These are phyloP conservation scores for Amanita molliuscula DNA, from an alignment of 768 basidiomycete genomes.

Conservation along the genomic window DNA sequence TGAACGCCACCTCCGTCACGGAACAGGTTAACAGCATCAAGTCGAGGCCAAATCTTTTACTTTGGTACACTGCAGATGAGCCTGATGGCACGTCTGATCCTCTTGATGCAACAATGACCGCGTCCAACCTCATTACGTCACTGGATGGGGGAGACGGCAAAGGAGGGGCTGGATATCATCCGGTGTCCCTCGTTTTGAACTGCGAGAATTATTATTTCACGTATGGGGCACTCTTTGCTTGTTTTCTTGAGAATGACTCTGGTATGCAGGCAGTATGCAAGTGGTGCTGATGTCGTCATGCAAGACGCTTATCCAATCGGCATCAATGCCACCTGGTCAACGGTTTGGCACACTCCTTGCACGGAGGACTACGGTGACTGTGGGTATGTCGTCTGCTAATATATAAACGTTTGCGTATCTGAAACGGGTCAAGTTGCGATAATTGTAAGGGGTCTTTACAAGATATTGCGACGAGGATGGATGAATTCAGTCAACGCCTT, in stretches of 20 bases:
- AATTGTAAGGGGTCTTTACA: conserved; percentile 62
- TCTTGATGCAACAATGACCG: conserved; percentile 41
- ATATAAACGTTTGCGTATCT: neutral
- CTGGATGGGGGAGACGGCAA: conserved; percentile 41
- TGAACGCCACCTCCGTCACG: conserved; percentile 49
- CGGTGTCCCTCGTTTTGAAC: conserved; percentile 54
- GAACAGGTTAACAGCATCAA: conserved; percentile 64
- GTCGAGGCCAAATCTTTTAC: conserved; percentile 52
- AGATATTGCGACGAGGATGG: conserved; percentile 60
- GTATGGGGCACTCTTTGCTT: conserved; percentile 12
- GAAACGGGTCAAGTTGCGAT: conserved; percentile 26
- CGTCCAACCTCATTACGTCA: conserved; percentile 47
- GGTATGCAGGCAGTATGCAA: conserved; percentile 26
- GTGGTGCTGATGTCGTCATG: conserved; percentile 61
- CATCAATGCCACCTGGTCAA: conserved; percentile 58
- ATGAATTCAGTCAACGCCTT: conserved; percentile 49
- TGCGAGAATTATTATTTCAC: conserved; percentile 59
- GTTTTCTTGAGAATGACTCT: neutral
- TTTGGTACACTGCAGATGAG: conserved; percentile 72
- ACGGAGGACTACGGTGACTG: conserved; percentile 61
- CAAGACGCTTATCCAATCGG: conserved; percentile 53
- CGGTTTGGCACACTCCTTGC: conserved; percentile 51
- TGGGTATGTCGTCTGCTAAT: conserved; percentile 35
- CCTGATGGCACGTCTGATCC: conserved; percentile 66
- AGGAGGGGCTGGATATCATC: conserved; percentile 50